Evolutionary conservation across 1,284 basidiomycete genomes (phyloP), one percentile per base, ranked within the genome.

Genomic region (Phaffia rhodozyma): DNA sequence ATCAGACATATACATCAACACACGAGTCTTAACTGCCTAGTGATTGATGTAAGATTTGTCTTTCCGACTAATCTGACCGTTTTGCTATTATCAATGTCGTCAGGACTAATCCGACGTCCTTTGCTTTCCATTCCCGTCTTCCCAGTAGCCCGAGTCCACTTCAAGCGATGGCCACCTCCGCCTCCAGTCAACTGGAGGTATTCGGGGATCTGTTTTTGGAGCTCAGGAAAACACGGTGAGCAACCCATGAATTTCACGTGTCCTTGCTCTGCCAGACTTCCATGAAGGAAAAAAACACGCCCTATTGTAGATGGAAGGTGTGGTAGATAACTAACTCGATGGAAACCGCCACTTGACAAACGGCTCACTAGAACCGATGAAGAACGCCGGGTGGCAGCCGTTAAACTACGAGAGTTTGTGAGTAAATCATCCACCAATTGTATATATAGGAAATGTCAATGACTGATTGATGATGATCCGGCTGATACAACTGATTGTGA

Each of bases 331-430:
- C 32, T 20, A 9, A 20, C 38, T n/a, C 38, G 18, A 13, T 30
- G 13, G 5, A 32, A 21, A 21, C 49, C 48, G 11, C 23, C 18
- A 27, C 21, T 9, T n/a, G 32, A 18, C 5, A 11, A 16, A 27
- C 29, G 43, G 11, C 11, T 18, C 16, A 18, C 3, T 55, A 64
- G 63, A 51, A 65, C 59, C 5, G 54, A 57, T 32, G 63, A 65
- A 29, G 63, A 65, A 23, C 63, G 63, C 11, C 48, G 48, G 11
- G 49, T 43, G 2, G 63, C 60, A 49, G 59, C 58, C 2, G 50
- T 47, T 29, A 55, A 57, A 11, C 63, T 65, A 11, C 49, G 32
- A 43, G 63, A 60, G 54, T 65, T 56, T 27, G 62, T 63, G 5
- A 38, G 61, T 63, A 1, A 5, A 0, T n/a, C 32, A 3, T 29